Evolutionary conservation across 2,329 filamentous ascomycete genomes (phyloP), one percentile per base, ranked within the genome.

Genomic region (Triangularia setosa): DNA sequence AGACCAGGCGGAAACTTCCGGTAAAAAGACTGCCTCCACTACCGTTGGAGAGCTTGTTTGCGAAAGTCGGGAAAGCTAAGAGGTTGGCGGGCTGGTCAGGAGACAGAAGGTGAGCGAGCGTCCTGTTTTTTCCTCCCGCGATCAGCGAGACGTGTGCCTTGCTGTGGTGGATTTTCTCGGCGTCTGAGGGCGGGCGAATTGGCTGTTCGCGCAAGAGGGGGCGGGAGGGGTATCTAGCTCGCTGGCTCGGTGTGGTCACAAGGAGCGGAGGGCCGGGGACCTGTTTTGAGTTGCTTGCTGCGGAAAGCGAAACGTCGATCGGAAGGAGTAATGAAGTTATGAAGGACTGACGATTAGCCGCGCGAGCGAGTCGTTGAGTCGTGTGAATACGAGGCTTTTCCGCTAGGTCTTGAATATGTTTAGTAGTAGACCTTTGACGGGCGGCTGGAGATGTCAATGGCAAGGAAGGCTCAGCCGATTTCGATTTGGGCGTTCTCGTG

Each of bases 61-160:
- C 12, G 63, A 28, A 24, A 28, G 9, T 40, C 40, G 55, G 40
- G 35, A 30, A 23, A 55, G n/a, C 23, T 18, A 44, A 28, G 14
- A 25, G 21, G 60, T 30, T 55, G 35, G 35, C 33, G 35, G 35
- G 44, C 56, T 69, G 69, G 67, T 68, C 66, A 68, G 67, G 60
- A 68, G 68, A 55, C 65, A 66, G 65, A 59, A 68, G 67, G 58
- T 62, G 55, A 61, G 56, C 61, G 53, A 57, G 35, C 64, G 69
- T 65, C 68, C 66, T 66, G 35, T 68, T 70, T 70, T 69, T 60
- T 58, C 57, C 64, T 69, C 65, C 67, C 66, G 67, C 65, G 69
- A 70, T 70, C 69, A 70, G 69, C 68, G 65, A 68, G 53, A 58
- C 62, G 65, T 70, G 68, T 70, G 68, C 68, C 69, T 69, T 68